Base-by-base conservation (phyloP, 1,139 yeast genomes). In the Kluyveromyces marxianus region DNA sequence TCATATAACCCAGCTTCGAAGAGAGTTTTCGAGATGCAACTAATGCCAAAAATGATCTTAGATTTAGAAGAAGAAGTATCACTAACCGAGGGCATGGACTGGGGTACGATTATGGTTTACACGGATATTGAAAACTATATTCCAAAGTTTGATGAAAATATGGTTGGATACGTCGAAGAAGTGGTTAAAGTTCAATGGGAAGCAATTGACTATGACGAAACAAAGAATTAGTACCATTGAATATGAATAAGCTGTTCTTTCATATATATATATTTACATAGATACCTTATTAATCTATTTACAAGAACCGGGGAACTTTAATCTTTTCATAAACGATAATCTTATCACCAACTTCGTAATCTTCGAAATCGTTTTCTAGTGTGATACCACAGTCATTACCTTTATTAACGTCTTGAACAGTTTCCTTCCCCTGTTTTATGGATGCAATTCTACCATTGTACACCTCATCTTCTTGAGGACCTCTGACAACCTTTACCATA, bases 181-280 rank as follows among this genome's bases (percentile, higher is more conserved):
- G 86, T 84, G 83, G 85, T 86, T 52, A 96, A 92, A 29, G 96
- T 90, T 8, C 98, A 92, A 66, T 92, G 97, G 97, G 98, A 92
- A 64, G 60, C 65, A 35, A 49, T 38, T 14, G 37, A 44, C 35
- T 44, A 31, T 33, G 36, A 35, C 14, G 35, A 35, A 8, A 4
- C n/a, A 8, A 25, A 36, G 26, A 7, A 30, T 37, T 37, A 43
- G 34, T 32, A 24, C 36, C 26, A 14, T 28, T 8, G 29, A 7
- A 14, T n/a, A 8, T 14, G 6, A 29, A 6, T 6, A 14, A 14
- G 21, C 21, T 14, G 21, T 14, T 14, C 21, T 14, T 14, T 14
- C 35, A 40, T 10, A 27, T 37, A 39, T 4, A 24, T 21, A 25
- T 32, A 25, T 33, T 30, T 34, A 42, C 35, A 45, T 4, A 25